phyloP scores from a whole-genome alignment of 2,329 filamentous ascomycete genomes.

The Fonsecaea erecta region DNA sequence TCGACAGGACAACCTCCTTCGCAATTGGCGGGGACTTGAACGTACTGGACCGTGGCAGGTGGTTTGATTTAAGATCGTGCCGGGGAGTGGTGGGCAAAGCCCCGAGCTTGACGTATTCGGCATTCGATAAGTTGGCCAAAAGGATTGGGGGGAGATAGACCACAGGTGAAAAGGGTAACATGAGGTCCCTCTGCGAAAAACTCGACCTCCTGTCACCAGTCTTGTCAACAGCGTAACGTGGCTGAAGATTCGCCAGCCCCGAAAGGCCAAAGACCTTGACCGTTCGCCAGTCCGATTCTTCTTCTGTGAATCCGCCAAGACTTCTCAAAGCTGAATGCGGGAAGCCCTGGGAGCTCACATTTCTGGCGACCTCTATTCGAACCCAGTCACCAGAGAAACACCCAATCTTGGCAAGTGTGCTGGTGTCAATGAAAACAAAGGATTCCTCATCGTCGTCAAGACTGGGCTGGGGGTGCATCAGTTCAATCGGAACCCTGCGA shows the following conservation, averaged over 20 bases:
- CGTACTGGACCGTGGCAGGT: slow-evolving; percentile 28
- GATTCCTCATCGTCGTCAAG: slow-evolving; percentile 86
- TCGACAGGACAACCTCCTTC: slow-evolving; percentile 82
- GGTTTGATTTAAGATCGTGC: slow-evolving; percentile 27
- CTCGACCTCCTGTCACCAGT: slow-evolving; percentile 58
- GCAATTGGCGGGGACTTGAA: slow-evolving; percentile 62
- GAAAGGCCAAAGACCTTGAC: slow-evolving; percentile 88
- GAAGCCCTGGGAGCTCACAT: slow-evolving; percentile 57
- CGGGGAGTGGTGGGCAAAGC: slow-evolving; percentile 51
- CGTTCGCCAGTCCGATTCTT: slow-evolving; percentile 78
- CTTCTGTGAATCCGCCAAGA: slow-evolving; percentile 46
- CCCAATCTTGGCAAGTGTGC: slow-evolving; percentile 82
- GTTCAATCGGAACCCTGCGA: slow-evolving; percentile 71
- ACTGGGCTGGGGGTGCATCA: slow-evolving; percentile 81
- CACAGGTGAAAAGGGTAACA: slow-evolving; percentile 58
- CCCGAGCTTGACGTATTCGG: slow-evolving; percentile 78
- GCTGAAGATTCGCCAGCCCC: slow-evolving; percentile 61
- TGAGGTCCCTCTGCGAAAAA: slow-evolving; percentile 54
- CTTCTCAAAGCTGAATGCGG: slow-evolving; percentile 28
- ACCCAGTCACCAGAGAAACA: slow-evolving; percentile 99
- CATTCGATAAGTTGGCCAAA: slow-evolving; percentile 80
- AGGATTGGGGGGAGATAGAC: slow-evolving; percentile 85
- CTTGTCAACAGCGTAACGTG: slow-evolving; percentile 60
- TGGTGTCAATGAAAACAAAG: slow-evolving; percentile 87
- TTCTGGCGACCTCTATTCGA: slow-evolving; percentile 73